Conservation (phyloP, 495 filamentous ascomycete genomes). For the Penicillium fimorum region DNA sequence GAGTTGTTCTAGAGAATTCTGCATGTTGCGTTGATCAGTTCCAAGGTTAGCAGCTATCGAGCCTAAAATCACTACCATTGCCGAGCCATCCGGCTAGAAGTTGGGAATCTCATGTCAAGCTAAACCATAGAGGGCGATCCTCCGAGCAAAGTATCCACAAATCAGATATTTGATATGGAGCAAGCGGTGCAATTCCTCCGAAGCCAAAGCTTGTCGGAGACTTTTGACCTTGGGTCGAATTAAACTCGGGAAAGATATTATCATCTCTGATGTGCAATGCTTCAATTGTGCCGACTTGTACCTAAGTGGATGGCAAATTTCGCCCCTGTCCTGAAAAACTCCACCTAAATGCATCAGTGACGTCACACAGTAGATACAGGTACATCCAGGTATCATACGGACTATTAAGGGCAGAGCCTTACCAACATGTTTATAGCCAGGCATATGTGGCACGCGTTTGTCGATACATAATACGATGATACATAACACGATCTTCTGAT, state of each 20-base stretch:
- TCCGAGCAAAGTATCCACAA: background rate
- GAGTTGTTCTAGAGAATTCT: conserved; percentile 19
- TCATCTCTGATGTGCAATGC: background rate
- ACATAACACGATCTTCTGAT: too few species aligned
- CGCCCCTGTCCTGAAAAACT: background rate
- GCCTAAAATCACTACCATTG: background rate
- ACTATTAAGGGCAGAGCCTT: too few species aligned
- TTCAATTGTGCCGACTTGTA: background rate
- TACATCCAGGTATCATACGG: too few species aligned
- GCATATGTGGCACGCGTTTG: too few species aligned
- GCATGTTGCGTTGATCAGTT: background rate
- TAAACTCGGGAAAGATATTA: background rate
- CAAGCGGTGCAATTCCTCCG: conserved; percentile 1
- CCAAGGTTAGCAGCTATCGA: background rate
- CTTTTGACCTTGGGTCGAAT: background rate
- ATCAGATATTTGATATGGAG: background rate
- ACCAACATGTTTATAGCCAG: too few species aligned
- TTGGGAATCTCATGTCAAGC: background rate
- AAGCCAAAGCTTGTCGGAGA: conserved; percentile 1
- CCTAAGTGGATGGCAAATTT: background rate
- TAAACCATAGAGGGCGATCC: background rate
- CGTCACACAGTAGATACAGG: background rate
- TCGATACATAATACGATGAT: too few species aligned
- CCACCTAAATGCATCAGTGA: background rate
- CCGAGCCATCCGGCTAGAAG: background rate